Percentiles rank a stretch among this genome's conserved stretches.
These are phyloP conservation scores for Biscogniauxia marginata DNA, from an alignment of 2,329 filamentous ascomycete species.

Conservation along the genomic window DNA sequence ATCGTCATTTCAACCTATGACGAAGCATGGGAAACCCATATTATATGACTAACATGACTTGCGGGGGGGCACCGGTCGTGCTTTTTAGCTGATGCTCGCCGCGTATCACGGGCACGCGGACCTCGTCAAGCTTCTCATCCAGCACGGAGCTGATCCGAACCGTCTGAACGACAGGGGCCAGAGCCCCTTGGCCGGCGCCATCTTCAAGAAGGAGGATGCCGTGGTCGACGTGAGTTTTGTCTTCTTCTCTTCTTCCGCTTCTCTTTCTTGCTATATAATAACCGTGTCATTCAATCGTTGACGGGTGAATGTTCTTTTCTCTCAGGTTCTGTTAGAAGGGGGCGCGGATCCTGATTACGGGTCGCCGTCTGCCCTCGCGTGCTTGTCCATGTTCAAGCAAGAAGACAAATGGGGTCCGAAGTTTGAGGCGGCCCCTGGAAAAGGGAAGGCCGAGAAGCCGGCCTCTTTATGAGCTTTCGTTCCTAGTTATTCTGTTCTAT, in stretches of 20 bases:
- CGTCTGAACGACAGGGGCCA: constrained; percentile 66
- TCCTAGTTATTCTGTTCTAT: neutral
- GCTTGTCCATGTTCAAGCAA: constrained; percentile 52
- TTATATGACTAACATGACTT: constrained; percentile 1
- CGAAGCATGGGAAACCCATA: neutral
- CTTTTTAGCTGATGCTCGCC: constrained; percentile 64
- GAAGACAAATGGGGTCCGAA: constrained; percentile 48
- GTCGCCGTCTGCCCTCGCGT: constrained; percentile 47
- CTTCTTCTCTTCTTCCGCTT: neutral
- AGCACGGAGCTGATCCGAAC: constrained; percentile 65
- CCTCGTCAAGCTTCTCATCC: constrained; percentile 59
- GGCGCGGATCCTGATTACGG: constrained; percentile 56
- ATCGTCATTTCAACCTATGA: too few species aligned
- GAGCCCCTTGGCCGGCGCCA: constrained; percentile 67
- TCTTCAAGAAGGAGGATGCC: constrained; percentile 68
- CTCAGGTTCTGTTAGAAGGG: constrained; percentile 46
- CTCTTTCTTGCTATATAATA: too few species aligned
- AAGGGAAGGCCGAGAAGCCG: constrained; percentile 39
- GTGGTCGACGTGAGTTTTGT: constrained; percentile 52
- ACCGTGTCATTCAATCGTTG: neutral
- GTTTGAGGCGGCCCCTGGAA: constrained; percentile 49
- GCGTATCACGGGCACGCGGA: constrained; percentile 66
- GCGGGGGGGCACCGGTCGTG: too few species aligned
- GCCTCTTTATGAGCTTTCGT: neutral
- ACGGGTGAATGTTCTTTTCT: neutral